phyloP scores from a whole-genome alignment of 345 rosid genomes.

The Ceriops decandra region DNA sequence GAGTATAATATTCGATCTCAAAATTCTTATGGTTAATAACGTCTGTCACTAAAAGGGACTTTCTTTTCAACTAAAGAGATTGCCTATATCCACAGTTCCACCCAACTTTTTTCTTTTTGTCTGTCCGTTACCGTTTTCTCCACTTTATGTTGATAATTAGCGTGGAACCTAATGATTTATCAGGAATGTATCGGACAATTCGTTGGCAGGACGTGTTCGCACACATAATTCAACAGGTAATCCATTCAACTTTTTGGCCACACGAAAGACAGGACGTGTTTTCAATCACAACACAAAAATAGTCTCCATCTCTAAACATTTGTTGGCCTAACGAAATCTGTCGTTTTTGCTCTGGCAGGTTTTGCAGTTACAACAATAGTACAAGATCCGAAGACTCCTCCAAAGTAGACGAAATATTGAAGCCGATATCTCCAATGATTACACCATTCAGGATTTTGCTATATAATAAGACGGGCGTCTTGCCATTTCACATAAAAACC shows the following conservation, averaged over 20 bases:
- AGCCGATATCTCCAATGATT: neutral
- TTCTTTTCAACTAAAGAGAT: neutral
- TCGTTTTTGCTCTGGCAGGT: slow-evolving; percentile 18
- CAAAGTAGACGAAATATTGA: neutral
- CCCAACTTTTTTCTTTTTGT: neutral
- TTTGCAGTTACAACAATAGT: slow-evolving; percentile 31
- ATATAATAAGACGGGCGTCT: neutral
- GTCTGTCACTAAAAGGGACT: neutral
- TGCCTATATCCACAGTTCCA: neutral
- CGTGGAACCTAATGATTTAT: neutral
- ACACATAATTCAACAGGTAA: slow-evolving; percentile 29
- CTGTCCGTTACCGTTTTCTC: too few relatives aligned
- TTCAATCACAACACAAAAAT: too few relatives aligned
- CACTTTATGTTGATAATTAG: neutral
- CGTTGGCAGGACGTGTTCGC: slow-evolving; percentile 29
- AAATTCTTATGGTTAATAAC: neutral
- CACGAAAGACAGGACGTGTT: neutral
- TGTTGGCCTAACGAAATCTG: neutral
- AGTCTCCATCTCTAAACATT: too few relatives aligned
- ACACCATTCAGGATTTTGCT: too few relatives aligned
- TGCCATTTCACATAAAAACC: too few relatives aligned
- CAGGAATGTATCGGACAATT: slow-evolving; percentile 47
- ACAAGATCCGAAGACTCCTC: slow-evolving; percentile 36
- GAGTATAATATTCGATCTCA: too few relatives aligned
- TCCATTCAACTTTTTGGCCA: neutral